Base-by-base conservation (phyloP, 2,329 filamentous ascomycete species). In the Colletotrichum tropicale region DNA sequence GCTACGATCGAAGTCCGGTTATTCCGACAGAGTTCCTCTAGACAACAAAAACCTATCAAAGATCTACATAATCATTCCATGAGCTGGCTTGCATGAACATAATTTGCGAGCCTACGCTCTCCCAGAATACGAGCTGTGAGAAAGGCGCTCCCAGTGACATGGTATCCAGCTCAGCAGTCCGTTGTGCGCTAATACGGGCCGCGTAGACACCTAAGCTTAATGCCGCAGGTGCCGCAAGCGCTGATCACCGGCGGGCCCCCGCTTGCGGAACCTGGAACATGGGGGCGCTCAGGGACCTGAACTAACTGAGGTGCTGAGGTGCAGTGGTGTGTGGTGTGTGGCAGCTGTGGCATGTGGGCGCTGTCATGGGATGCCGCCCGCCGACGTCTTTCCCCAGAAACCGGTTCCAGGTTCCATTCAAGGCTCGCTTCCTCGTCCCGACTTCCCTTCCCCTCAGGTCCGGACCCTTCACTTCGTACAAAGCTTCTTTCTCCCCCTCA, bases 381-480 rank as follows among this genome's bases (percentile, higher is more conserved):
- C 67, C 28, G 26, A 26, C 21, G 58, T 21, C 56, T 69, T 70
- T 38, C 67, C 60, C 67, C 43, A 65, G 61, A 36, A 61, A 30
- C 43, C 24, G 26, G 56, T 60, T 26, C 56, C 26, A 30, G 26
- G 56, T 60, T 10, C 56, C 26, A 30, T 60, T 28, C 26, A n/a
- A 28, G 15, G 56, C 26, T 75, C 62, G 61, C 73, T 75, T 73
- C 28, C 24, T 72, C 64, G 69, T 72, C 69, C 73, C 55, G 62
- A 56, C 38, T 38, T 32, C 10, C 55, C 69, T 55, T 38, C 38
- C 24, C 13, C 64, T 55, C 15, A 15, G 16, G 43, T 52, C 48
- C n/a, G 60, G 26, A 30, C 61, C 10, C 32, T 21, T 66, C 60
- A 24, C n/a, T 36, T 38, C 12, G 21, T 8, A 30, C 24, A 65